Base-by-base conservation (phyloP, 164 flowering plant species). In the Sedum album region DNA sequence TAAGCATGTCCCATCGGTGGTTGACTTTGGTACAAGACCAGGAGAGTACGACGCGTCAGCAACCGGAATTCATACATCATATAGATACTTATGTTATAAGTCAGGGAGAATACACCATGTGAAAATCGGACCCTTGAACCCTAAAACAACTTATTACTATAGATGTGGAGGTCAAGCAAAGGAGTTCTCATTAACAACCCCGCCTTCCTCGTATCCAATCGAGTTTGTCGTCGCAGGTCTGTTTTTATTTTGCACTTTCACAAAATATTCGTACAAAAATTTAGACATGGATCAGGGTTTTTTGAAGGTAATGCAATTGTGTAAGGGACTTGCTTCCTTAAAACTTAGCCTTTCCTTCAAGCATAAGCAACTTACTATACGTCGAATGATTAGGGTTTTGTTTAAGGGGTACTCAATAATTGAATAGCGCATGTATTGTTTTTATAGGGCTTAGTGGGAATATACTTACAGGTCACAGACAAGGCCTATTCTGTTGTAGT, bases 21-120 rank as follows among this genome's bases (percentile, higher is more conserved):
- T 90, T 0, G 90, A 86, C 67, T 90, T 83, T 51, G 91, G 96
- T 2, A 84, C 60, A 48, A 3, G 21, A 2, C 60, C 89, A 0
- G 88, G 85, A 26, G 79, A 39, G 60, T 89, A 88, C 48, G 72
- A 76, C 1, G 68, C 72, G 0, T 69, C 76, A 25, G 76, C 82
- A 0, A 74, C 75, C 9, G 98, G 97, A 46, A 86, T 83, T 8
- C 61, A 72, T 57, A 84, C 84, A 0, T 75, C 87, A 0, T 91
- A 93, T 55, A 60, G 57, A 6, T 93, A 81, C 79, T 79, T 88
- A 69, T 75, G 81, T 17, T 93, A 93, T 60, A 75, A 5, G 1
- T 93, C 98, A 4, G 92, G 89, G 35, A 76, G 83, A 72, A 88
- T 91, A 31, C 96, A 93, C 75, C 84, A 88, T 31, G 88, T 84